A percentile compares a stretch with the other conserved stretches of the same genome.
These are phyloP conservation scores for Apium graveolens DNA, from an alignment of 129 eudicot species.

Conservation along the genomic window DNA sequence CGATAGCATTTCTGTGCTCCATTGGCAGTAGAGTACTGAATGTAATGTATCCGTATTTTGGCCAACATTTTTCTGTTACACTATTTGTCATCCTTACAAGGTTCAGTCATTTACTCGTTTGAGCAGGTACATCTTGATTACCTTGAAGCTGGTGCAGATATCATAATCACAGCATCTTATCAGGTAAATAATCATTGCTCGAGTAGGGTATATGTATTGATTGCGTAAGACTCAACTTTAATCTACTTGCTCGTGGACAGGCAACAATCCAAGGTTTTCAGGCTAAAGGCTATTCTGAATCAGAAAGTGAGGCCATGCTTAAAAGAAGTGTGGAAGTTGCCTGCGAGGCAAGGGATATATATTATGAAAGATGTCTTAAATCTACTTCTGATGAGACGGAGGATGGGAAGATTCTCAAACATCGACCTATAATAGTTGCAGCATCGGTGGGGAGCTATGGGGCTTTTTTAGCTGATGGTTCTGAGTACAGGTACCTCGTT, in stretches of 20 bases:
- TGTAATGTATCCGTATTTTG: background rate
- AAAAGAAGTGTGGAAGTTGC: slow-evolving; percentile 86
- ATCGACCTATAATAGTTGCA: slow-evolving; percentile 79
- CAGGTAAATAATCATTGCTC: slow-evolving; percentile 42
- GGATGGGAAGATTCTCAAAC: slow-evolving; percentile 52
- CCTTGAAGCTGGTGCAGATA: slow-evolving; percentile 99
- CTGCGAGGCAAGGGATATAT: slow-evolving; percentile 76
- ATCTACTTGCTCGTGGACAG: slow-evolving; percentile 29
- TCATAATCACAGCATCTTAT: slow-evolving; percentile 89
- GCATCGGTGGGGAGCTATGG: slow-evolving; percentile 99
- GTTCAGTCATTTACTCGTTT: slow-evolving; percentile 12
- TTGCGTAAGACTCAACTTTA: background rate
- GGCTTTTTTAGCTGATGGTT: slow-evolving; percentile 98
- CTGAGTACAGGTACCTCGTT: slow-evolving; percentile 69
- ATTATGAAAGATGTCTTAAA: slow-evolving; percentile 45
- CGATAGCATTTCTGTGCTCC: background rate
- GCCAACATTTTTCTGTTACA: background rate
- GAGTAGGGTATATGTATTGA: background rate
- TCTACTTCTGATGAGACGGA: slow-evolving; percentile 23
- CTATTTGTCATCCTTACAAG: background rate
- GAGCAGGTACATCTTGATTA: slow-evolving; percentile 95
- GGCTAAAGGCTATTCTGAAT: slow-evolving; percentile 76
- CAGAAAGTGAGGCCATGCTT: slow-evolving; percentile 78
- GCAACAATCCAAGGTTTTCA: slow-evolving; percentile 93
- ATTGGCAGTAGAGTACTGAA: background rate